Percentiles rank a stretch among this genome's conserved stretches.
These are phyloP conservation scores for Furcasterigmium furcatum DNA, from an alignment of 2,329 filamentous ascomycete species.

Conservation along the genomic window DNA sequence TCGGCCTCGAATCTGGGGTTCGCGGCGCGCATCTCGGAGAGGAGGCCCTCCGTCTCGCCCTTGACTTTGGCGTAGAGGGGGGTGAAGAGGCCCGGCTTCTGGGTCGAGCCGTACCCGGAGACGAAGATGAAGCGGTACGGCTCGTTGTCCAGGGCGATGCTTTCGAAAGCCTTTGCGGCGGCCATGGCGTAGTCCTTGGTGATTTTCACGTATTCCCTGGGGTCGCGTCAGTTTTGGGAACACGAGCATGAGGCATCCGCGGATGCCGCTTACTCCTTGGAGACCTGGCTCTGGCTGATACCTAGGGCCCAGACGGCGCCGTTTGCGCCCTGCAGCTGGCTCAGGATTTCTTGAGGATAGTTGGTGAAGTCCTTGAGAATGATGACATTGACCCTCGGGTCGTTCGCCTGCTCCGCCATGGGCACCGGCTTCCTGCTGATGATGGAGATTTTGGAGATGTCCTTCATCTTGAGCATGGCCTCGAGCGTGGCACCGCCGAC, in stretches of 20 bases:
- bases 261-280: conserved; percentile 46
- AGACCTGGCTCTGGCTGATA: conserved; percentile 57
- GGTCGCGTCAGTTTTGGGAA: background rate
- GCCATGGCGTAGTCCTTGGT: conserved; percentile 64
- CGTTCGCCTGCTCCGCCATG: conserved; percentile 53
- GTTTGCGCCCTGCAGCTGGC: conserved; percentile 58
- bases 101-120: conserved; percentile 61
- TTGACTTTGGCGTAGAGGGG: conserved; percentile 62
- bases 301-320: conserved; percentile 75
- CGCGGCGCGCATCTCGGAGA: conserved; percentile 48
- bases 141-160: conserved; percentile 34
- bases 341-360: conserved; percentile 56
- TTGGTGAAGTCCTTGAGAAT: conserved; percentile 63
- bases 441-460: conserved; percentile 64
- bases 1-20: conserved; percentile 48
- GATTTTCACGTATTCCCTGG: conserved; percentile 61
- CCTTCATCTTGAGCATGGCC: conserved; percentile 53
- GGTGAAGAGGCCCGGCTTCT: conserved; percentile 51
- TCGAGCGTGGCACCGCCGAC: conserved; percentile 60
- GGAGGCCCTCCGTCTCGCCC: conserved; percentile 58
- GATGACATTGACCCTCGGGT: conserved; percentile 63
- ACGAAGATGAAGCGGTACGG: conserved; percentile 71
- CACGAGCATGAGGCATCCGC: background rate
- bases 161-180: conserved; percentile 58
- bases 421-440: conserved; percentile 62